Base-by-base conservation (phyloP, 805 yeast species). In the Metschnikowia gelsemii region DNA sequence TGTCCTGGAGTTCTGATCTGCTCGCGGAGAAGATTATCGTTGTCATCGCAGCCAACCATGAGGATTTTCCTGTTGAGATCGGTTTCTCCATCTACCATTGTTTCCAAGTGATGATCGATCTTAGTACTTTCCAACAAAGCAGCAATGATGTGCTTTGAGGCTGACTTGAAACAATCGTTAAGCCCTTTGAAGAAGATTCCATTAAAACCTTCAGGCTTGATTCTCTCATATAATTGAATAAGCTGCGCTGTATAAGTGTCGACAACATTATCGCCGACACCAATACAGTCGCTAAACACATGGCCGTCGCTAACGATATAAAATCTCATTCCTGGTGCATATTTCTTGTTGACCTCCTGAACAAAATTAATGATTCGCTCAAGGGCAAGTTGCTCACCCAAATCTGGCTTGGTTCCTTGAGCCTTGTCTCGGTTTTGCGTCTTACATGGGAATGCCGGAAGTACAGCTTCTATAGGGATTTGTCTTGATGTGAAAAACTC, bases 371-470 rank as follows among this genome's bases (percentile, higher is more conserved):
- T 59, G 37, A 68, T 55, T 28, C 63, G 54, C 11, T 34, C 42
- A 26, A 68, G 42, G 2, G 72, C 72, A 47, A 68, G 54, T 38
- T 55, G 63, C 36, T 67, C 65, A 25, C 84, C 84, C 56, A 70
- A 71, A 49, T 79, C 84, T 5, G 84, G 84, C 32, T 57, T 52
- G 14, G 54, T 43, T 5, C 75, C 72, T 26, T 67, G 62, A 3
- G 79, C 84, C 52, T 79, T 79, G 25, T 73, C 66, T 22, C 55
- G 41, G 50, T 79, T 79, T n/a, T 82, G 77, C 0, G 82, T 75
- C 54, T 79, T 79, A 52, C 84, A 79, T 8, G 84, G 84, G 46
- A 79, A 79, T 0, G 84, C 84, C 5, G 84, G 84, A 37, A 79
- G 61, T 7, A 78, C 80, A 11, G 79, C 76, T 56, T 78, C 80